Conservation (phyloP, 805 yeast genomes). For the Barnettozyma pratensis region DNA sequence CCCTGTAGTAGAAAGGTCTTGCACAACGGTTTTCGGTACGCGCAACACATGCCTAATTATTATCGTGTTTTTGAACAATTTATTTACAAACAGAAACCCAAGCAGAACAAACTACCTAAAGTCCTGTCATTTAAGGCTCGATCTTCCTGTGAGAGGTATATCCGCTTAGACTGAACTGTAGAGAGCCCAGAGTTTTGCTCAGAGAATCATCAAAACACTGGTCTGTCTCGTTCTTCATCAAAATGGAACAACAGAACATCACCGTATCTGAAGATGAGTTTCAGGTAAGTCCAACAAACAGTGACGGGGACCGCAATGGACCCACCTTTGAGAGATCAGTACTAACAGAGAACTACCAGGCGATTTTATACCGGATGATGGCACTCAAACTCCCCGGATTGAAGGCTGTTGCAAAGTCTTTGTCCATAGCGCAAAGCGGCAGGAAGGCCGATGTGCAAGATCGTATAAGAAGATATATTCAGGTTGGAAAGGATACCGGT, state of each 20-base stretch:
- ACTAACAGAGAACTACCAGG: neutral
- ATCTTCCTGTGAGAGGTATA: no score
- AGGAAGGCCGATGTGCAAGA: conserved; percentile 57
- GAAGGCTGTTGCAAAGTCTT: conserved; percentile 45
- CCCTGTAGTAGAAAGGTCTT: no score
- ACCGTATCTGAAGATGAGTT: neutral
- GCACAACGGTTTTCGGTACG: no score
- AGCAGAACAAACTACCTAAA: no score
- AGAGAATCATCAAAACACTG: neutral
- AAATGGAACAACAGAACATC: neutral
- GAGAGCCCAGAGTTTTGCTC: no score
- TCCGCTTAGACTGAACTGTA: no score
- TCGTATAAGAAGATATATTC: conserved; percentile 43
- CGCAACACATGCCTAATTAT: no score
- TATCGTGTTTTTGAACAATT: no score
- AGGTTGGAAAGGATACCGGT: conserved; percentile 34
- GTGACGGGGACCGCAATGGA: no score
- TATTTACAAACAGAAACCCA: no score
- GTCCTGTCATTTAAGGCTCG: no score
- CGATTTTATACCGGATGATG: neutral
- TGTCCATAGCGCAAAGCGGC: conserved; percentile 49
- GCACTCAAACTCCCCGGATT: conserved; percentile 42
- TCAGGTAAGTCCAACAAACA: neutral
- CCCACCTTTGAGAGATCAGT: neutral
- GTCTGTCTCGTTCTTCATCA: no score